These are phyloP conservation scores for Cordyceps javanica DNA, from an alignment of 2,329 filamentous ascomycete species.

Conservation along the genomic window DNA sequence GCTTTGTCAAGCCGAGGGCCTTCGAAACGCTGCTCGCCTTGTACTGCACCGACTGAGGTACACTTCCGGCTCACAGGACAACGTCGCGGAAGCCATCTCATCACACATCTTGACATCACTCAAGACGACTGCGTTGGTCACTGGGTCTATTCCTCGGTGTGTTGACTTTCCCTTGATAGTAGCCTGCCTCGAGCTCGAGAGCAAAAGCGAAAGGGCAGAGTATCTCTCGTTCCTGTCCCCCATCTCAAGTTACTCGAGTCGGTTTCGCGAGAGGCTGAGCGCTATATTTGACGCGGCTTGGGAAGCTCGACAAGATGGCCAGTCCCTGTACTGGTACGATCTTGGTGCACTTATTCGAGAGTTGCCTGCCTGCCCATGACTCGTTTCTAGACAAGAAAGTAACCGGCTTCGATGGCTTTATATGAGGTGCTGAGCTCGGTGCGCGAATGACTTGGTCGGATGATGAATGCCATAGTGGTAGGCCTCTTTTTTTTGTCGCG, in stretches of 20 bases:
- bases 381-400: too few species aligned
- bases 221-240: constrained; percentile 11
- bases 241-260: constrained; percentile 13
- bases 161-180: constrained; percentile 19
- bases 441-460: too few species aligned
- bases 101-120: constrained; percentile 20
- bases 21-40: constrained; percentile 19
- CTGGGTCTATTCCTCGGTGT: constrained; percentile 16
- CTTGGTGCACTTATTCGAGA: not conserved
- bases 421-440: too few species aligned
- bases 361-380: not conserved
- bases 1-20: constrained; percentile 23
- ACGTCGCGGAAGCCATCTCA: constrained; percentile 17
- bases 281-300: not conserved
- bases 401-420: too few species aligned
- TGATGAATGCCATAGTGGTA: too few species aligned
- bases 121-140: constrained; percentile 17
- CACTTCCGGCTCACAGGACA: constrained; percentile 18
- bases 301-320: not conserved
- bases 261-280: not conserved
- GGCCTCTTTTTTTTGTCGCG: too few species aligned
- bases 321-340: constrained; percentile 3
- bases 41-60: constrained; percentile 20
- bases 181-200: constrained; percentile 21
- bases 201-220: constrained; percentile 10